These are phyloP conservation scores for Saccharomyces paradoxus DNA, from an alignment of 805 yeast genomes.

Conservation along the genomic window DNA sequence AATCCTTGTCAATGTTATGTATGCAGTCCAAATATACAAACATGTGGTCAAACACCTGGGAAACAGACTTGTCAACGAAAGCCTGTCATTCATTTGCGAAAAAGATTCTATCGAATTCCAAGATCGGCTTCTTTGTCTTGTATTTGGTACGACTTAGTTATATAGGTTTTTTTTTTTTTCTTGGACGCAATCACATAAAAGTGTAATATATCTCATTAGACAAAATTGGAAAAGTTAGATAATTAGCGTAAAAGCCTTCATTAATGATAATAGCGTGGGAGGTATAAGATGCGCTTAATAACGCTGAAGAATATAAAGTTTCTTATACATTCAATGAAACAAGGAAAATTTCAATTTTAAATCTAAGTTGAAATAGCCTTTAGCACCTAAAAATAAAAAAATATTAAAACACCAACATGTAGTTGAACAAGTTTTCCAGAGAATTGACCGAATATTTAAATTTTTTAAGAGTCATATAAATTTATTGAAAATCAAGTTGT, in stretches of 20 bases:
- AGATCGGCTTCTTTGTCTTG: background rate
- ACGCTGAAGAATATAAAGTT: no score
- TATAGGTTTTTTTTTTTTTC: background rate
- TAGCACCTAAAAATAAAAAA: background rate
- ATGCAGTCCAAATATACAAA: constrained; percentile 20
- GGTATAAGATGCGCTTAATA: no score
- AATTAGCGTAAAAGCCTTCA: background rate
- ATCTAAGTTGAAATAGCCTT: background rate
- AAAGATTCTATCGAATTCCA: background rate
- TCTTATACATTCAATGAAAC: no score
- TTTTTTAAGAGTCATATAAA: background rate
- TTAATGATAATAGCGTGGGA: background rate
- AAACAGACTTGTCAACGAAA: constrained; percentile 11
- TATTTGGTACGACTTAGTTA: background rate
- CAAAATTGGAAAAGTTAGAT: background rate
- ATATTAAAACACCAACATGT: background rate
- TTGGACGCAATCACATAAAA: background rate
- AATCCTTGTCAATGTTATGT: constrained; percentile 12
- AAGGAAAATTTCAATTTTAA: background rate
- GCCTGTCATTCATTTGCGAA: background rate
- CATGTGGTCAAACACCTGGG: constrained; percentile 21
- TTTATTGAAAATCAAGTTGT: background rate
- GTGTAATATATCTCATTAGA: background rate
- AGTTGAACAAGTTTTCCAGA: background rate
- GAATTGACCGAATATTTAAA: background rate